Evolutionary conservation across 148 eudicot species (phyloP).

Genomic region (Salicornia ramosissima): DNA sequence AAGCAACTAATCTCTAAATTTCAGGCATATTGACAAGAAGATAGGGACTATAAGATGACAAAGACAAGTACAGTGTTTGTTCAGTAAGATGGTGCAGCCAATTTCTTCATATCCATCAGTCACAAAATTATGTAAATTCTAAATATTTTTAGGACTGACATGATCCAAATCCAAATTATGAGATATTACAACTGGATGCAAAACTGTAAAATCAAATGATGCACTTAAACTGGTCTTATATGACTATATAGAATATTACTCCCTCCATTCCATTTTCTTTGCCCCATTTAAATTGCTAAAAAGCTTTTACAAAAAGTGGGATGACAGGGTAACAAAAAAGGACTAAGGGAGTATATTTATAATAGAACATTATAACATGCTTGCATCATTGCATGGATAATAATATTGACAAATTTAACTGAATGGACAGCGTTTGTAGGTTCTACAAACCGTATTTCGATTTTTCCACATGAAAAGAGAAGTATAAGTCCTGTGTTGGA

Average conservation of each 20-base stretch:
- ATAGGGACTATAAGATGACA: background rate
- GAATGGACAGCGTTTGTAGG: background rate
- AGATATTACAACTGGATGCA: background rate
- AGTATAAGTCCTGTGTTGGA: conserved; percentile 59
- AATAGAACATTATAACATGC: background rate
- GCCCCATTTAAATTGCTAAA: no score
- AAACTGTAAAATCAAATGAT: background rate
- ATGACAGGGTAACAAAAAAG: no score
- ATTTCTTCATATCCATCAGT: background rate
- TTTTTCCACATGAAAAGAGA: conserved; percentile 64
- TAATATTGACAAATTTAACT: background rate
- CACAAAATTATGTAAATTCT: background rate
- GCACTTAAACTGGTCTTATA: background rate
- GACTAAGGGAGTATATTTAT: no score
- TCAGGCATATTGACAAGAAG: background rate
- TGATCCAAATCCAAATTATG: background rate
- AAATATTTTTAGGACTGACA: background rate
- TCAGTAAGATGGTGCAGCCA: background rate
- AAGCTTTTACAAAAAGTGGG: no score
- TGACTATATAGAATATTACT: background rate
- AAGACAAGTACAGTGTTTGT: background rate
- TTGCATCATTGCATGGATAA: conserved; percentile 5
- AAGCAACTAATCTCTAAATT: background rate
- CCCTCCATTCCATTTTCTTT: no score
- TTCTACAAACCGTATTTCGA: conserved; percentile 66